Evolutionary conservation across 495 filamentous ascomycete species (phyloP).

Genomic region (Rostrohypoxylon terebratum): DNA sequence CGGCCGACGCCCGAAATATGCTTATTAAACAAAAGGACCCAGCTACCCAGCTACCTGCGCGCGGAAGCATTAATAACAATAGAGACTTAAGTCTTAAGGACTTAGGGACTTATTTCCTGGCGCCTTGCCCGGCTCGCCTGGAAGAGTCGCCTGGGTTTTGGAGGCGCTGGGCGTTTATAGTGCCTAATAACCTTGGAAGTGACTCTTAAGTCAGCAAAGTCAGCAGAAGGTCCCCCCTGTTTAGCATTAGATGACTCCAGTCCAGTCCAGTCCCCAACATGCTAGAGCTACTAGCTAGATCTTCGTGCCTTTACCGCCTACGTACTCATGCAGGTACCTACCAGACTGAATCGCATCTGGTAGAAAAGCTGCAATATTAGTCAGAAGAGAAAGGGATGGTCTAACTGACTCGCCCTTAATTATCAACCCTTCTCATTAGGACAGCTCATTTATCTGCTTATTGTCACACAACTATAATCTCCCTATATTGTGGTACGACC

Average conservation of each 20-base stretch:
- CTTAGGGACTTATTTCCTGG: too few species aligned
- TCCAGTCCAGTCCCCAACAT: too few species aligned
- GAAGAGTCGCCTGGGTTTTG: not conserved
- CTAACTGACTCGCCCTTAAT: constrained; percentile 7
- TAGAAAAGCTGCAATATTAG: not conserved
- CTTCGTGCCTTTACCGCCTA: not conserved
- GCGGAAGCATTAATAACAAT: not conserved
- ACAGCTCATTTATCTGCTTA: not conserved
- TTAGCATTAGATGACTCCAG: not conserved
- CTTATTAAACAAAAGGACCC: constrained; percentile 41
- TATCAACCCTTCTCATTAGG: constrained; percentile 2
- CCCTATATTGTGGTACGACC: not conserved
- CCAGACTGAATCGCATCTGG: not conserved
- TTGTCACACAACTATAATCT: constrained; percentile 3
- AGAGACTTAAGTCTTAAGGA: constrained; percentile 5
- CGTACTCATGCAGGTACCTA: constrained; percentile 3
- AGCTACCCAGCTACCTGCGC: constrained; percentile 6
- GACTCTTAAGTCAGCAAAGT: not conserved
- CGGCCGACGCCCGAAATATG: constrained; percentile 31
- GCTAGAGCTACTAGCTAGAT: not conserved
- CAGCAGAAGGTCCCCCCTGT: not conserved
- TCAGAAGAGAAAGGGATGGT: not conserved
- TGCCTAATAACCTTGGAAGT: too few species aligned
- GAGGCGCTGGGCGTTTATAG: not conserved
- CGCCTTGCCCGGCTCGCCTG: constrained; percentile 13